These are phyloP conservation scores for Fusarium nisikadoi DNA, from an alignment of 2,329 filamentous ascomycete species.

Conservation along the genomic window DNA sequence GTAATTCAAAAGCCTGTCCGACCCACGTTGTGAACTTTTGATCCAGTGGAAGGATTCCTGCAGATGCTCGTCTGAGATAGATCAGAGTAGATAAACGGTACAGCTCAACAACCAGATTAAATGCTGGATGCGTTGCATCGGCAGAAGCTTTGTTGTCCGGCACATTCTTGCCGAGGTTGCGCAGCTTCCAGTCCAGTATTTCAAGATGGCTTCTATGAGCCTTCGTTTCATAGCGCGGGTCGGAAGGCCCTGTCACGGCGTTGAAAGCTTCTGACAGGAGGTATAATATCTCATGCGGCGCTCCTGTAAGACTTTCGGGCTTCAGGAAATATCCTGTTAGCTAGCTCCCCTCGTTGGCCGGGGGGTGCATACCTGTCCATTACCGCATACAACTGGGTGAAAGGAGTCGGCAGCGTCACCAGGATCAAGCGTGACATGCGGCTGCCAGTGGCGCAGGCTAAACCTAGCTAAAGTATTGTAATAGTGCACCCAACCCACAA, in stretches of 20 bases:
- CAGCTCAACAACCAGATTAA: constrained; percentile 26
- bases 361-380: background rate
- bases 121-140: fast-evolving
- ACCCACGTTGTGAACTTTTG: constrained; percentile 27
- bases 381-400: constrained; percentile 11
- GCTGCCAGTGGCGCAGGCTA: constrained; percentile 34
- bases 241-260: background rate
- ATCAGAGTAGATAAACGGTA: constrained; percentile 45
- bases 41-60: constrained; percentile 9
- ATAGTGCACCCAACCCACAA: constrained; percentile 35
- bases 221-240: background rate
- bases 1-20: constrained; percentile 41
- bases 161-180: fast-evolving
- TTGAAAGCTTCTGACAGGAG: constrained; percentile 29
- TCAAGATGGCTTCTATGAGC: constrained; percentile 3
- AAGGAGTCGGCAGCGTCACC: background rate
- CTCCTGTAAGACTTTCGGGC: background rate
- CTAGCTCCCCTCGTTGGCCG: fast-evolving
- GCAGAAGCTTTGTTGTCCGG: fast-evolving
- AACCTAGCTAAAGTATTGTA: constrained; percentile 25
- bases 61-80: constrained; percentile 45
- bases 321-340: background rate
- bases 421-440: background rate
- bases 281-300: constrained; percentile 19
- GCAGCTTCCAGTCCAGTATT: constrained; percentile 11